These are phyloP conservation scores for Mycogone perniciosa DNA, from an alignment of 2,329 filamentous ascomycete genomes.

Conservation along the genomic window DNA sequence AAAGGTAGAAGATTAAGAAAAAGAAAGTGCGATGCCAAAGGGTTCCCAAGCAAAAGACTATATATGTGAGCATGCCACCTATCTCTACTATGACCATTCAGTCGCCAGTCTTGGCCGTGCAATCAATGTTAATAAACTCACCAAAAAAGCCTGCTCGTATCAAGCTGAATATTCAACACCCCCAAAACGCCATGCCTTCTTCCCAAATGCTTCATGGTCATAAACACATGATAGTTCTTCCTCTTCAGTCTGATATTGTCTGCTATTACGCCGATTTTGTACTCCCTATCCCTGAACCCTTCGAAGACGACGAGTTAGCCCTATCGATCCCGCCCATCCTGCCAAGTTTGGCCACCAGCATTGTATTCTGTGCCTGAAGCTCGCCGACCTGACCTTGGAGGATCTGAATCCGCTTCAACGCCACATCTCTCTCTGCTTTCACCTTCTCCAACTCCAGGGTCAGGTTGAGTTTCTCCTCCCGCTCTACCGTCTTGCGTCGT, in stretches of 20 bases:
- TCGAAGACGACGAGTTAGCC: constrained; percentile 33
- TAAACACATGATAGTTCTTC: neutral
- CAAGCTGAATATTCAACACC: neutral
- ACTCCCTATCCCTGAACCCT: constrained; percentile 2
- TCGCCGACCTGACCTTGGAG: constrained; percentile 50
- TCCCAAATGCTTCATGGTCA: neutral
- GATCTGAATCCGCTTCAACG: constrained; percentile 46
- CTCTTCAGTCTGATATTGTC: too few species aligned
- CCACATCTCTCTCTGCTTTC: constrained; percentile 46
- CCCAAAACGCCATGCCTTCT: neutral
- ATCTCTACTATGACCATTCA: too few species aligned
- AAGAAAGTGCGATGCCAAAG: neutral
- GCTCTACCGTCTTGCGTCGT: constrained; percentile 44
- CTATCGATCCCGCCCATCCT: constrained; percentile 33
- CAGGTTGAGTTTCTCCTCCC: constrained; percentile 45
- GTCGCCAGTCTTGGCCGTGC: too few species aligned
- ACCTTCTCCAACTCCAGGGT: constrained; percentile 47
- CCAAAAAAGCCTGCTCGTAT: neutral
- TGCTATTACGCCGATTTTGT: constrained; percentile 3
- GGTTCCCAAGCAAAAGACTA: too few species aligned
- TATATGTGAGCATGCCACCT: too few species aligned
- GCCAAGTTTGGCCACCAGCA: constrained; percentile 50
- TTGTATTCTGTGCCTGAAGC: constrained; percentile 54
- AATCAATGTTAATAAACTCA: neutral
- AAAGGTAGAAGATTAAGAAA: neutral